These are phyloP conservation scores for Saccharomyces hybrid DNA, from an alignment of 1,139 yeast species.

Conservation along the genomic window DNA sequence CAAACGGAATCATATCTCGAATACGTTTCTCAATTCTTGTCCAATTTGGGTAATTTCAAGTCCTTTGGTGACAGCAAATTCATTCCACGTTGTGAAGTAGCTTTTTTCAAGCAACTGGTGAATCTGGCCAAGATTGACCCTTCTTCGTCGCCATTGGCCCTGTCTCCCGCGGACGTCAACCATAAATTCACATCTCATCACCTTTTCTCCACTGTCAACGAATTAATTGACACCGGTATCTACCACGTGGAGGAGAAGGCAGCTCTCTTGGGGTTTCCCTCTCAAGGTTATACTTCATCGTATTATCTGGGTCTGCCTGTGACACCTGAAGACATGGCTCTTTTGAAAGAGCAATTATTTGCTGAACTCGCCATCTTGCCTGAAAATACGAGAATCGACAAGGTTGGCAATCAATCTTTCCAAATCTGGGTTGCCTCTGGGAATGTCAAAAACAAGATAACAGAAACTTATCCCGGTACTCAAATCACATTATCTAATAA, in stretches of 20 bases:
- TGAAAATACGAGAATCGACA: constrained; percentile 71
- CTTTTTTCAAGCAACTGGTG: constrained; percentile 44
- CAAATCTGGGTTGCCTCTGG: constrained; percentile 59
- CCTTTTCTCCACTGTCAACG: constrained; percentile 40
- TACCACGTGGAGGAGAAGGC: constrained; percentile 43
- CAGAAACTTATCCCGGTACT: constrained; percentile 37
- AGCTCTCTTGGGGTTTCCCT: constrained; percentile 69
- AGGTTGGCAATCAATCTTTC: constrained; percentile 40
- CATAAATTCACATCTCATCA: constrained; percentile 3
- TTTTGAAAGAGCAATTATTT: constrained; percentile 53
- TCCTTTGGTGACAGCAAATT: constrained; percentile 86
- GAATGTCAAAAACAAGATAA: constrained; percentile 35
- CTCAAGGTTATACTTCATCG: constrained; percentile 63
- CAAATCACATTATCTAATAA: constrained; percentile 34
- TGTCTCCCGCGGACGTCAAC: constrained; percentile 9
- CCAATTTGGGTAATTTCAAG: constrained; percentile 80
- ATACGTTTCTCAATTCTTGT: constrained; percentile 71
- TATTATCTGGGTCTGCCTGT: constrained; percentile 51
- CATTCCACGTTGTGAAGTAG: constrained; percentile 51
- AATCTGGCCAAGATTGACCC: constrained; percentile 31
- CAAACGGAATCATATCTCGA: constrained; percentile 46
- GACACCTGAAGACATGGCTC: constrained; percentile 54
- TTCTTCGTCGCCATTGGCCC: constrained; percentile 19
- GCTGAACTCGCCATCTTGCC: constrained; percentile 62
- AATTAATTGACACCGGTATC: constrained; percentile 34